Evolutionary conservation across 1,284 basidiomycete genomes (phyloP).

Genomic region (Polyporus tsugae): DNA sequence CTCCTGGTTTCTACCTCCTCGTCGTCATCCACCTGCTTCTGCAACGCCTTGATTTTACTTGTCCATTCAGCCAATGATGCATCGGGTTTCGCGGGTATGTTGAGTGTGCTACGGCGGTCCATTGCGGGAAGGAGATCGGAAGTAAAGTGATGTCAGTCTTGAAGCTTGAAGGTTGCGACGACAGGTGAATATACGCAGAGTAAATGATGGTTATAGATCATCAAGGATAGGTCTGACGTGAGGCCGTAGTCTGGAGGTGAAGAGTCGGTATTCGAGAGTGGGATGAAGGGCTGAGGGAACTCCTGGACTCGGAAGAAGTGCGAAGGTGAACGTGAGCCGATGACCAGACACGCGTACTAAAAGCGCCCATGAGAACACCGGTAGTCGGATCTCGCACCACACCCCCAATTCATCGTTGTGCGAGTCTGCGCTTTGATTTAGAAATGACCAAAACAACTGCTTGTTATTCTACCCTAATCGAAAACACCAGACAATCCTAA

Average conservation of each 20-base stretch:
- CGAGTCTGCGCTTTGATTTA: not conserved
- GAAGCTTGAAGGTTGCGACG: not conserved
- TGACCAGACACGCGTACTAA: not conserved
- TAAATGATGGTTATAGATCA: constrained; percentile 9
- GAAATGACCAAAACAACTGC: not conserved
- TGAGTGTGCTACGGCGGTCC: constrained; percentile 47
- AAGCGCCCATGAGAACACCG: not conserved
- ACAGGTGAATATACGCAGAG: not conserved
- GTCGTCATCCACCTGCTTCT: constrained; percentile 80
- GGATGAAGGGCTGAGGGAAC: not conserved
- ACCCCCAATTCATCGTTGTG: not conserved
- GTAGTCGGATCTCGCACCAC: not conserved
- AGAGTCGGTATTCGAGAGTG: not conserved
- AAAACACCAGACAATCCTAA: not conserved
- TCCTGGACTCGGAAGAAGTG: not conserved
- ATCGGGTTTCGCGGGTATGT: constrained; percentile 56
- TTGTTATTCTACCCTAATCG: not conserved
- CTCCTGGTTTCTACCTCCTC: constrained; percentile 77
- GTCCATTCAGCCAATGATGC: constrained; percentile 81
- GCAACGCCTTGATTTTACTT: constrained; percentile 77
- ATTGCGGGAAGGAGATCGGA: not conserved
- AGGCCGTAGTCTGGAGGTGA: not conserved
- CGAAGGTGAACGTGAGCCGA: not conserved
- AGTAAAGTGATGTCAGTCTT: not conserved
- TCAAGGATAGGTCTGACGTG: not conserved